Base-by-base conservation (phyloP, 441 rosid genomes). In the Hypseocharis bilobata region DNA sequence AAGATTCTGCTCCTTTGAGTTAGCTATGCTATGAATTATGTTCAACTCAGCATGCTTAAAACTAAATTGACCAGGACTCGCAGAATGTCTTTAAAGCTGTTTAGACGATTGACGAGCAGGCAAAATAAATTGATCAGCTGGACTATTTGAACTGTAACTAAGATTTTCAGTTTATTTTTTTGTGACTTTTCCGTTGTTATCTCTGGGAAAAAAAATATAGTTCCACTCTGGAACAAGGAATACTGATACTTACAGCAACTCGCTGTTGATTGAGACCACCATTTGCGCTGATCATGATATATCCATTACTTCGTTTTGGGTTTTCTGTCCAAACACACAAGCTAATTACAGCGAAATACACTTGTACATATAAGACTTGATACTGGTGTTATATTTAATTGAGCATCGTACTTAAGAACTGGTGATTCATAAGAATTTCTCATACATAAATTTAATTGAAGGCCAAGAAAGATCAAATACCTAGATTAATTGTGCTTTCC, bases 261-360 rank as follows among this genome's bases (percentile, higher is more conserved):
- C 98, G 80, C 63, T 92, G 96, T 74, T 92, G 98, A 76, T 92
- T 89, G 67, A 92, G 96, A 47, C 96, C 96, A 6, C 96, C 96
- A 71, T 89, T 89, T 45, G 96, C 96, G 76, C 94, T 92, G 65
- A 92, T 85, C 76, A 85, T 56, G 23, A 88, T 70, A 70, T 86
- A 88, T 66, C 98, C 96, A 73, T 85, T 88, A 61, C 70, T 80
- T 40, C 70, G 66, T 1, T 25, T 76, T 64, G 75, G 74, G 74
- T 76, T 84, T 71, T 66, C 91, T 86, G 80, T 74, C 55, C 51
- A 42, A 45, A 65, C 62, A 23, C 62, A 55, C 64, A 65, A 25
- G 74, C n/a, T n/a, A n/a, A n/a, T n/a, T n/a, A n/a, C n/a, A n/a
- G n/a, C n/a, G n/a, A n/a, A n/a, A n/a, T n/a, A n/a, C n/a, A 64